Percentiles rank a stretch among this genome's conserved stretches.
These are phyloP conservation scores for Ustilago vetiveriae DNA, from an alignment of 1,284 basidiomycete species.

Conservation along the genomic window DNA sequence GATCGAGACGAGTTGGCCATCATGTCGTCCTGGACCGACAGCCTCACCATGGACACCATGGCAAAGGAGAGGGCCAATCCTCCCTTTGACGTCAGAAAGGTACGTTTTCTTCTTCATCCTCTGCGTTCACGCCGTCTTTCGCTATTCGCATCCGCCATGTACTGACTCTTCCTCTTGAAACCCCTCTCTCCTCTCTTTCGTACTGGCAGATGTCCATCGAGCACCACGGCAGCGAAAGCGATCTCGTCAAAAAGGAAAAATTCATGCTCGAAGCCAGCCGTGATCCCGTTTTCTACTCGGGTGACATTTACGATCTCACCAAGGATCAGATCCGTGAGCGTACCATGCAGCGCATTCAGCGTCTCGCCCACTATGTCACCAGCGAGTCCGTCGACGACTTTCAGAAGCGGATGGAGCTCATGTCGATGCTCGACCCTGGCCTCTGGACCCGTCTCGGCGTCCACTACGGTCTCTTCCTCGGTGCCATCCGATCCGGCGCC, in stretches of 20 bases:
- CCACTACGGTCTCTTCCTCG: constrained; percentile 72
- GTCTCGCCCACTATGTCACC: constrained; percentile 62
- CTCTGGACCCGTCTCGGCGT: constrained; percentile 73
- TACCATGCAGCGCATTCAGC: constrained; percentile 57
- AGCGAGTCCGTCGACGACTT: constrained; percentile 68
- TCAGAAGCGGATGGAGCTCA: constrained; percentile 71
- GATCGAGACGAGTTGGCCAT: constrained; percentile 31
- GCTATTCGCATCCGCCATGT: too few relatives aligned
- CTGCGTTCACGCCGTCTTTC: too few relatives aligned
- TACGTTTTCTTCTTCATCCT: constrained; percentile 20
- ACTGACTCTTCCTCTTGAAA: too few relatives aligned
- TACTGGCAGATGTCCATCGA: constrained; percentile 65
- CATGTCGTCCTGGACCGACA: constrained; percentile 52
- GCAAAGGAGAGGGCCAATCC: constrained; percentile 69
- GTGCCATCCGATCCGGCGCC: constrained; percentile 60
- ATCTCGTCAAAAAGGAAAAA: constrained; percentile 65
- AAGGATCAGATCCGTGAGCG: constrained; percentile 71
- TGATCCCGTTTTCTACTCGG: constrained; percentile 71
- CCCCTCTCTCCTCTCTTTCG: not conserved
- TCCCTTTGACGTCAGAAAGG: constrained; percentile 70
- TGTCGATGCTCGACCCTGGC: constrained; percentile 69
- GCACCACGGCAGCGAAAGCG: constrained; percentile 67
- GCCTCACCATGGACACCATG: constrained; percentile 67
- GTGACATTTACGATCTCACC: constrained; percentile 72
- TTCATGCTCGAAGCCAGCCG: constrained; percentile 71